Conservation (phyloP, 2,329 filamentous ascomycete species). For the Ascochyta viciae-villosae region DNA sequence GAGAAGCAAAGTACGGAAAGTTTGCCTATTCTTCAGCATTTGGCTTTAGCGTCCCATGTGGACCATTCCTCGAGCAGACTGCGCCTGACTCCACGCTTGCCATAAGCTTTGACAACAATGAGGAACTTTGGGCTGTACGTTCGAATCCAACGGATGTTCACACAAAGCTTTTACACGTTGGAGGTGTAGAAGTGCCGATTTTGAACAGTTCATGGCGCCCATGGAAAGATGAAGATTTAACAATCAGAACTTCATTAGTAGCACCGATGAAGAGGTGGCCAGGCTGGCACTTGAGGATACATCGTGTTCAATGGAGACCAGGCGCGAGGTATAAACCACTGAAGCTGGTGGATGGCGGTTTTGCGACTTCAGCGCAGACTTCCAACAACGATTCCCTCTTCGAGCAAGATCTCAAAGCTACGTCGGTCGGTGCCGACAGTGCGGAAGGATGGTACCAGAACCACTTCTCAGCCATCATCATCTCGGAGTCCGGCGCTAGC, state of each 20-base stretch:
- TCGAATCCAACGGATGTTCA: conserved; percentile 28
- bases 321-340: neutral
- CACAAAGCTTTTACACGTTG: neutral
- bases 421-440: neutral
- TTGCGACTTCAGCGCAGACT: conserved; percentile 24
- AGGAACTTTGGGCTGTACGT: conserved; percentile 23
- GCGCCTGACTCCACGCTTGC: conserved; percentile 36
- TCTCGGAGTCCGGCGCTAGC: conserved; percentile 24
- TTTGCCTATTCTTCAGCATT: conserved; percentile 55
- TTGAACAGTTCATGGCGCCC: conserved; percentile 21
- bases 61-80: conserved; percentile 41
- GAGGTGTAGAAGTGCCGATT: neutral
- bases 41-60: conserved; percentile 54
- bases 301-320: conserved; percentile 4
- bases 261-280: conserved; percentile 15
- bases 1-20: conserved; percentile 31
- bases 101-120: conserved; percentile 22
- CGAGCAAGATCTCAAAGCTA: conserved; percentile 3
- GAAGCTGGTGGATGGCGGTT: conserved; percentile 21
- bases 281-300: conserved; percentile 25
- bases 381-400: conserved; percentile 19
- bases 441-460: conserved; percentile 20
- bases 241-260: conserved; percentile 16
- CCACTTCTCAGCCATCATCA: conserved; percentile 3
- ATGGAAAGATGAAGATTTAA: conserved; percentile 13